A percentile compares a stretch with the other conserved stretches of the same genome.
Conservation (phyloP, 2,329 filamentous ascomycete genomes). For the Aotearoamyces nothofagi region DNA sequence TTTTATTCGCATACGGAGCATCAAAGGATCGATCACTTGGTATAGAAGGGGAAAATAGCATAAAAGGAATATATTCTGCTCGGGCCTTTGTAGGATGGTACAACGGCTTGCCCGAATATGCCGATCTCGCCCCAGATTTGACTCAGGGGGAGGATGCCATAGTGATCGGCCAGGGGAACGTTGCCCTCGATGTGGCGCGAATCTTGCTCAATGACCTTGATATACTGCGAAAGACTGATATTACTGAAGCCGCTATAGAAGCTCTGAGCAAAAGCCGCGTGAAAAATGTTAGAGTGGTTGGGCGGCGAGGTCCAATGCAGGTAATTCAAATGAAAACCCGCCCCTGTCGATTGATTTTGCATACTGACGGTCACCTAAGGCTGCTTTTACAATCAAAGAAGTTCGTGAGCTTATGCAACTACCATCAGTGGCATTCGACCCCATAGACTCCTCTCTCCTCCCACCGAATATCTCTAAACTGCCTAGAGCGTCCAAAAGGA, state of each 20-base stretch:
- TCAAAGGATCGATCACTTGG: slow-evolving; percentile 66
- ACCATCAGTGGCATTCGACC: slow-evolving; percentile 53
- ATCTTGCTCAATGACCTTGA: slow-evolving; percentile 70
- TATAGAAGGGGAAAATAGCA: slow-evolving; percentile 60
- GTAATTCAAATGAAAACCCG: slow-evolving; percentile 25
- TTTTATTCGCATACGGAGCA: slow-evolving; percentile 87
- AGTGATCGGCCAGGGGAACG: slow-evolving; percentile 89
- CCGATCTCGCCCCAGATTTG: slow-evolving; percentile 57
- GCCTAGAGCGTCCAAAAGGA: slow-evolving; percentile 57
- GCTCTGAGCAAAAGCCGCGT: slow-evolving; percentile 57
- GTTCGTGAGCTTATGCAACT: slow-evolving; percentile 75
- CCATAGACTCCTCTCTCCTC: slow-evolving; percentile 49
- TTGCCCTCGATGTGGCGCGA: slow-evolving; percentile 83
- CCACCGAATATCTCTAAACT: slow-evolving; percentile 54
- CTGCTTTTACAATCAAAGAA: slow-evolving; percentile 92
- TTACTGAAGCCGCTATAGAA: slow-evolving; percentile 70
- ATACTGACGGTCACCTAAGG: slow-evolving; percentile 30
- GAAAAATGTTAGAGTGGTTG: slow-evolving; percentile 72
- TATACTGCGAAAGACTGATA: slow-evolving; percentile 67
- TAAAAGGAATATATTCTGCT: slow-evolving; percentile 71
- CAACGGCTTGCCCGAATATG: slow-evolving; percentile 80
- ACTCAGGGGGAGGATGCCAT: slow-evolving; percentile 66
- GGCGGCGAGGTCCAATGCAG: slow-evolving; percentile 78
- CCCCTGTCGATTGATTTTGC: not conserved
- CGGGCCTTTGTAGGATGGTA: slow-evolving; percentile 97